Conservation (phyloP, 352 stramenopile genomes). For the Saprolegnia parasitica region DNA sequence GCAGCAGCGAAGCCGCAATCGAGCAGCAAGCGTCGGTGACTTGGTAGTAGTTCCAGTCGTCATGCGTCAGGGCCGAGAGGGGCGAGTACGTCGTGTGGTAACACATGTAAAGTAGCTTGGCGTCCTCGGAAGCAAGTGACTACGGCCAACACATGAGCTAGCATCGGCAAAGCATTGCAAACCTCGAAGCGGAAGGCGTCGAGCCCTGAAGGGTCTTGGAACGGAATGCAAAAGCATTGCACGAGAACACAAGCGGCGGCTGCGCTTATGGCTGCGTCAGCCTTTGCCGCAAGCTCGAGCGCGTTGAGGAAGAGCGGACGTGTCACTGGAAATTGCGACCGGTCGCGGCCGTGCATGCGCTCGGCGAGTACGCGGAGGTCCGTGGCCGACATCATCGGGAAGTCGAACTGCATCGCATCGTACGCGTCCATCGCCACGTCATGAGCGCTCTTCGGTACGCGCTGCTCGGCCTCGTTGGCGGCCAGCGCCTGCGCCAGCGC, state of each 20-base stretch:
- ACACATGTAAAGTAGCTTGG: conserved; percentile 17
- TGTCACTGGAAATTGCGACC: conserved; percentile 2
- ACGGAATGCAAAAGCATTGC: conserved; percentile 21
- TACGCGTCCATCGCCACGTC: conserved; percentile 9
- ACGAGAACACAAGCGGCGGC: conserved; percentile 11
- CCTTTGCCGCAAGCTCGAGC: conserved; percentile 14
- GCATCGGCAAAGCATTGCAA: not conserved
- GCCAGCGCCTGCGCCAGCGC: conserved; percentile 22
- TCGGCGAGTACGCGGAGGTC: conserved; percentile 10
- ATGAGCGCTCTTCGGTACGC: not conserved
- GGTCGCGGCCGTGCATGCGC: not conserved
- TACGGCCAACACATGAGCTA: not conserved
- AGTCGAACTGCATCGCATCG: conserved; percentile 27
- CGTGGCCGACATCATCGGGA: not conserved
- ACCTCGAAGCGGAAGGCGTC: conserved; percentile 12
- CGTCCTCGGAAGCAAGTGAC: not conserved
- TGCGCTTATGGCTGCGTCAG: not conserved
- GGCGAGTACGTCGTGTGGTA: conserved; percentile 29
- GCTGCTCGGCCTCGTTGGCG: conserved; percentile 1
- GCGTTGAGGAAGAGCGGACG: conserved; percentile 17
- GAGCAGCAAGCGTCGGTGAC: conserved; percentile 17
- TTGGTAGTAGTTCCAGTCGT: conserved; percentile 27
- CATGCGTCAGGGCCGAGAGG: conserved; percentile 13
- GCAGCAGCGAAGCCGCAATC: conserved; percentile 6
- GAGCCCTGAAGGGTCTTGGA: not conserved